A percentile compares a stretch with the other conserved stretches of the same genome.
Conservation (phyloP, 2,329 filamentous ascomycete species). For the Colletotrichum cereale region DNA sequence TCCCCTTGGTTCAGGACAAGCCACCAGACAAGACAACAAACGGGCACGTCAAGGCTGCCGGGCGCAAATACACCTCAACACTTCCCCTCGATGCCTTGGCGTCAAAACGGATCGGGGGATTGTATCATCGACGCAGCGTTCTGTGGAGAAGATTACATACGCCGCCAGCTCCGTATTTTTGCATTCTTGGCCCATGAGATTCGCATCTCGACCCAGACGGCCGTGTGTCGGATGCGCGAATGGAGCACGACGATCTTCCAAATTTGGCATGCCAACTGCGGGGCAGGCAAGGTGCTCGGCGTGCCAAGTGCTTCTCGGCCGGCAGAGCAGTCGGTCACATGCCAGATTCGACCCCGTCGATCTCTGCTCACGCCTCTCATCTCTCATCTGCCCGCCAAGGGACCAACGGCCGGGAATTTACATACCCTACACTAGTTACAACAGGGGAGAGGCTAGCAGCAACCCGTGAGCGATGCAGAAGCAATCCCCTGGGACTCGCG, state of each 20-base stretch:
- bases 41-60: neutral
- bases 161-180: neutral
- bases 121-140: constrained; percentile 26
- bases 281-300: neutral
- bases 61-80: neutral
- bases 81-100: constrained; percentile 18
- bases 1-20: neutral
- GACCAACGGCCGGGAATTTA: constrained; percentile 1
- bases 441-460: neutral
- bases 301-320: constrained; percentile 7
- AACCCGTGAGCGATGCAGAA: neutral
- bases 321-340: constrained; percentile 15
- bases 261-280: constrained; percentile 6
- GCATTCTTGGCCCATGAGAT: neutral
- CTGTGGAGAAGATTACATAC: neutral
- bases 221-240: neutral
- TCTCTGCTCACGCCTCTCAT: neutral
- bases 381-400: constrained; percentile 20
- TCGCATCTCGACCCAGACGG: constrained; percentile 10
- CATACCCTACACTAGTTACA: no score
- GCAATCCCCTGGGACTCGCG: neutral
- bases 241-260: neutral
- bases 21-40: neutral
- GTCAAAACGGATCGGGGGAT: constrained; percentile 12
- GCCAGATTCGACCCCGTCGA: constrained; percentile 20